Base-by-base conservation (phyloP, 1,284 basidiomycete genomes). In the Fistulinella cinereoalba region DNA sequence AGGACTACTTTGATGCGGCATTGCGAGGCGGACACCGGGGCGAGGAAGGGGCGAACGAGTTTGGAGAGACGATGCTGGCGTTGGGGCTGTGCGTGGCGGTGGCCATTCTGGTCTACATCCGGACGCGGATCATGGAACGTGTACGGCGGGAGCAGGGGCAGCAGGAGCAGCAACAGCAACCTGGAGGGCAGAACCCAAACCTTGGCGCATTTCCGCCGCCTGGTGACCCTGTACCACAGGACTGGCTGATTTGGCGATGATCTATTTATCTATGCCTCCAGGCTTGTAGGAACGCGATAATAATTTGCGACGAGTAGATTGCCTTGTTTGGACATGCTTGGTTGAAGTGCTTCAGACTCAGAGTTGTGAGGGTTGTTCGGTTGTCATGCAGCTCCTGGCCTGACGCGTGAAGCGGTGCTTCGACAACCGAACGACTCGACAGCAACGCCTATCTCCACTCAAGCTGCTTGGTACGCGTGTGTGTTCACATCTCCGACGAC, bases 1-100 rank as follows among this genome's bases (percentile, higher is more conserved):
- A 90, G 47, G 88, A 91, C 60, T 88, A 87, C 65, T 85, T 88
- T 57, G 86, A 89, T 22, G 84, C 73, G 3, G 77, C 80, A 8
- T 57, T 80, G 46, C 76, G 83, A 33, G 78, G 79, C 19, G 76
- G 72, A 7, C 69, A 77, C 42, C 73, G 80, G n/a, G 79, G 77
- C 19, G 80, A 82, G 18, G 77, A 74, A 23, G 76, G 75, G 1
- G 68, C 64, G 12, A 79, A 88, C 54, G 83, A 88, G 54, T 81
- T 88, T 48, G 70, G 69, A 34, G 88, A 90, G 71, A 90, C 85
- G 29, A 76, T 87, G 70, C 60, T 89, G 37, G 69, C 90, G 22
- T 74, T 88, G 9, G 63, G 78, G 32, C 70, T 89, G 23, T 86
- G 83, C 57, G 62, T 85, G 25, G 68, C 75, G 19, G 83, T 88